These are phyloP conservation scores for Paramecium pentaurelia DNA, from an alignment of 73 alveolate species.

Conservation along the genomic window DNA sequence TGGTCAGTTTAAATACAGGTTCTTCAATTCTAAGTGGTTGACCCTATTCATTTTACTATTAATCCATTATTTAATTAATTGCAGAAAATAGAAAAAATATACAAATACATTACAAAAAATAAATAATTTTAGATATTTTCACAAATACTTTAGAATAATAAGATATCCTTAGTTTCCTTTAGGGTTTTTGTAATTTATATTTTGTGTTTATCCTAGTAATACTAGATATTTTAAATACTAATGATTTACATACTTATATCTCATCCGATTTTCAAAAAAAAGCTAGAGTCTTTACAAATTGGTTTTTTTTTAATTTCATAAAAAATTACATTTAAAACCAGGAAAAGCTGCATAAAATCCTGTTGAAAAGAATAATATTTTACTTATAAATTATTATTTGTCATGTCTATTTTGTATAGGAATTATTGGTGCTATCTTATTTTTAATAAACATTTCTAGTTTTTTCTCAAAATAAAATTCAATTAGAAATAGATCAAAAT, in stretches of 20 bases:
- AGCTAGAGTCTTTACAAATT: no score
- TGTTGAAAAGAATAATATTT: background rate
- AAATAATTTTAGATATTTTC: no score
- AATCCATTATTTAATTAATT: background rate
- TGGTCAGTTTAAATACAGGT: background rate
- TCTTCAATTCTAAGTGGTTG: background rate
- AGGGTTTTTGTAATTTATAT: no score
- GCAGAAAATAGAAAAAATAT: background rate
- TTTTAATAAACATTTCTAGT: background rate
- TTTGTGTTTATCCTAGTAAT: no score
- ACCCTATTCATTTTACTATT: background rate
- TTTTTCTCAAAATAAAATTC: background rate
- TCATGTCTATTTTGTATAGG: background rate
- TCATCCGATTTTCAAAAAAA: no score
- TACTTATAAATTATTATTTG: background rate
- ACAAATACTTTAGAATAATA: no score
- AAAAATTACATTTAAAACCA: no score
- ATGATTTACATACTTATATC: no score
- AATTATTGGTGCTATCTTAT: background rate
- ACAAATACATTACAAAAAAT: no score
- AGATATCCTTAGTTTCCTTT: no score
- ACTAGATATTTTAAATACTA: no score
- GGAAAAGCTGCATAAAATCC: background rate
- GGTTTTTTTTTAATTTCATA: no score
- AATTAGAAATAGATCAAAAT: background rate